A percentile compares a stretch with the other conserved stretches of the same genome.
Conservation (phyloP, 2,329 filamentous ascomycete species). For the Corniculantispora saksenae region DNA sequence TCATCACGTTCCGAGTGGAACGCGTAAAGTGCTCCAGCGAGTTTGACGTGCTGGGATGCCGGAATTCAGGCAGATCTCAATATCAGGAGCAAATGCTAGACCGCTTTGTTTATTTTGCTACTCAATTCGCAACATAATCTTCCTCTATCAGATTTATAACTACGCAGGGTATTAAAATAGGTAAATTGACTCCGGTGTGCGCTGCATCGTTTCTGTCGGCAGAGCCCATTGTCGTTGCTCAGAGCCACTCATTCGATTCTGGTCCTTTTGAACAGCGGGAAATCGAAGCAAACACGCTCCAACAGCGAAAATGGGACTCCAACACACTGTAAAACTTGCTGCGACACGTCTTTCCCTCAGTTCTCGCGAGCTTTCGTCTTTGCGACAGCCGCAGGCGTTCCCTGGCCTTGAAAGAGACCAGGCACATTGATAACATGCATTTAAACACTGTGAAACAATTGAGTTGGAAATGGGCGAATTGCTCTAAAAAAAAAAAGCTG, state of each 20-base stretch:
- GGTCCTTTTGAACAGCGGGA: not conserved
- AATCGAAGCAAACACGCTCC: not conserved
- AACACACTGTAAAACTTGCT: not conserved
- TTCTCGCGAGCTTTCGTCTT: not conserved
- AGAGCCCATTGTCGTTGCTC: not conserved
- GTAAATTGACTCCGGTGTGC: not conserved
- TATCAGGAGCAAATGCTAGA: not conserved
- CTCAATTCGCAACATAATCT: not conserved
- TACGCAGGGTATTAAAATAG: too few species aligned
- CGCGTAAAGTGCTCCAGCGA: conserved; percentile 15
- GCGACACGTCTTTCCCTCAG: not conserved
- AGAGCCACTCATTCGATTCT: not conserved
- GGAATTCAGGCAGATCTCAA: not conserved
- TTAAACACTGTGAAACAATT: not conserved
- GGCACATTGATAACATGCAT: not conserved
- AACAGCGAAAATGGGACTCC: not conserved
- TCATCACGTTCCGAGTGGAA: not conserved
- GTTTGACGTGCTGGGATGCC: not conserved
- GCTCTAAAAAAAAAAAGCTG: not conserved
- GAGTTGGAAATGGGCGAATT: not conserved
- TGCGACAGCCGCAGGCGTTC: not conserved
- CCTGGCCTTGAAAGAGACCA: not conserved
- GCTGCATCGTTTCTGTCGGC: not conserved
- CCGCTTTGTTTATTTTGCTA: not conserved
- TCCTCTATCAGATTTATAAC: too few species aligned